Conservation (phyloP, 2,329 filamentous ascomycete species). For the Fusarium globosum region DNA sequence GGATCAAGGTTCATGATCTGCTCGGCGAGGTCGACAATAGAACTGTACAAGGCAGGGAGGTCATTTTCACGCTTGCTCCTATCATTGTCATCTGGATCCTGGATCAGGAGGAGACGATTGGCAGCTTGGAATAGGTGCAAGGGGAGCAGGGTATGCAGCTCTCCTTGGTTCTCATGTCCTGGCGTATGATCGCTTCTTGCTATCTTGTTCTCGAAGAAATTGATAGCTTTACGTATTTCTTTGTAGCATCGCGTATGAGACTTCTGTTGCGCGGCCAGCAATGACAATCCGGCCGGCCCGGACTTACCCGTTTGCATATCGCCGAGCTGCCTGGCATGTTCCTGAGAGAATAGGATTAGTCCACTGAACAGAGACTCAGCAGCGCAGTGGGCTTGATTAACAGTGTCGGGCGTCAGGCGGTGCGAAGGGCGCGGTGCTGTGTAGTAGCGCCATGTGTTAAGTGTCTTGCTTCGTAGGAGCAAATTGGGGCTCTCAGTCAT, state of each 20-base stretch:
- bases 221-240: constrained; percentile 1
- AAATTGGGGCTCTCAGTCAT: background rate
- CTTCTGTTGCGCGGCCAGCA: background rate
- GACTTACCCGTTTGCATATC: background rate
- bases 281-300: background rate
- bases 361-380: constrained; percentile 3
- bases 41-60: background rate
- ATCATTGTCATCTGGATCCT: constrained; percentile 18
- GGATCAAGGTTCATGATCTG: background rate
- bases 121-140: background rate
- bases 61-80: background rate
- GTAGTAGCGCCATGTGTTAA: constrained; percentile 14
- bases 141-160: background rate
- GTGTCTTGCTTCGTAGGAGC: background rate
- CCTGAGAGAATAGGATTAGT: constrained; percentile 1
- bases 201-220: background rate
- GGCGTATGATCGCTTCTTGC: too few species aligned
- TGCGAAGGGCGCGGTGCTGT: background rate
- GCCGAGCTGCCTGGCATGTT: background rate
- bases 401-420: background rate
- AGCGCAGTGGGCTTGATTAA: background rate
- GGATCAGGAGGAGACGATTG: background rate
- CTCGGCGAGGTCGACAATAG: constrained; percentile 1
- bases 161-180: too few species aligned
- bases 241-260: constrained; percentile 2